Percentiles rank a stretch among this genome's conserved stretches.
phyloP scores from a whole-genome alignment of 306 rosid genomes.

The Cyamopsis tetragonoloba region DNA sequence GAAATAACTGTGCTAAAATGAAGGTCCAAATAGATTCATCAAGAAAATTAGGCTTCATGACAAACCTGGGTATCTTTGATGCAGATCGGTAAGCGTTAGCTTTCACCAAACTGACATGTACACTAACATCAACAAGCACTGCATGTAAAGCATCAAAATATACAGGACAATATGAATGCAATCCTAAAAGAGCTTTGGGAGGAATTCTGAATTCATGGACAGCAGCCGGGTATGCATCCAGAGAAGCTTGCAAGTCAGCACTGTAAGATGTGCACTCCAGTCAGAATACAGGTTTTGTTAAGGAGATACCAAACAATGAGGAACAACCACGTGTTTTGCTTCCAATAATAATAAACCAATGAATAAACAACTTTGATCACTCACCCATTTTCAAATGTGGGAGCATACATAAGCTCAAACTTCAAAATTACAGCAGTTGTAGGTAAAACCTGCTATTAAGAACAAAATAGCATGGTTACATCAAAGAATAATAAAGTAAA shows the following conservation, averaged over 20 bases:
- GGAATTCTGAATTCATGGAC: constrained; percentile 81
- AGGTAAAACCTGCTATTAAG: constrained; percentile 54
- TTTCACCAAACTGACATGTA: constrained; percentile 64
- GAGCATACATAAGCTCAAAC: constrained; percentile 86
- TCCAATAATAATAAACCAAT: not conserved
- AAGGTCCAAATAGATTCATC: not conserved
- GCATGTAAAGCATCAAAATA: constrained; percentile 81
- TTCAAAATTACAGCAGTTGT: constrained; percentile 66
- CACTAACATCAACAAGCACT: constrained; percentile 67
- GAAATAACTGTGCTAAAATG: not conserved
- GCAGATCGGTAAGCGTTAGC: constrained; percentile 29
- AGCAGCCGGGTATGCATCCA: constrained; percentile 62
- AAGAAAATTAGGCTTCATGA: constrained; percentile 16
- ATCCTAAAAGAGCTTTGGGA: constrained; percentile 75
- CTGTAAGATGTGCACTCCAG: constrained; percentile 35
- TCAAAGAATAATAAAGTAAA: not conserved
- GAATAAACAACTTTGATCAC: constrained; percentile 14
- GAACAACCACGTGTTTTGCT: constrained; percentile 3
- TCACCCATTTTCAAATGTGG: constrained; percentile 59
- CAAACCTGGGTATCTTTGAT: constrained; percentile 67
- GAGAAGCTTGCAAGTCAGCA: constrained; percentile 54
- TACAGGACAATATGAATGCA: constrained; percentile 81
- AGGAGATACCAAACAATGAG: constrained; percentile 1
- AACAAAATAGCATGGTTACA: not conserved
- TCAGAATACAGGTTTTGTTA: constrained; percentile 35